A percentile compares a stretch with the other conserved stretches of the same genome.
Evolutionary conservation across 768 basidiomycete species (phyloP).

Genomic region (Leccinum imitatum): DNA sequence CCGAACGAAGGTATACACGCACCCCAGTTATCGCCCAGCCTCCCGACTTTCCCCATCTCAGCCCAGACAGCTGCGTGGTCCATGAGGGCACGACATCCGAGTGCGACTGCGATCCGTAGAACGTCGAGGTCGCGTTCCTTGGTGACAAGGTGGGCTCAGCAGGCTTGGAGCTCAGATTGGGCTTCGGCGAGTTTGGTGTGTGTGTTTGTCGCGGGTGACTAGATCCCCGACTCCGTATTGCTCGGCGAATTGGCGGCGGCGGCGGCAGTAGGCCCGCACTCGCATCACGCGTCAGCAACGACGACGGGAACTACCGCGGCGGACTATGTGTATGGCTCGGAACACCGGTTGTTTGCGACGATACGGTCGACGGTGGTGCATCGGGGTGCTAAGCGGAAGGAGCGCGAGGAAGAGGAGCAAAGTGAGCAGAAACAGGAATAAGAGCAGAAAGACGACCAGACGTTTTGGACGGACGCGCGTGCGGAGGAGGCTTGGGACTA

Average conservation of each 20-base stretch:
- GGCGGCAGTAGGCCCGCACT: not conserved
- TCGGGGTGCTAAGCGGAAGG: conserved; percentile 18
- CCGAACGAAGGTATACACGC: no score
- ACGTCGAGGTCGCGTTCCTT: no score
- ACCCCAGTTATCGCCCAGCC: no score
- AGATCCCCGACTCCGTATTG: no score
- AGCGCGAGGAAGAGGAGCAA: conserved; percentile 15
- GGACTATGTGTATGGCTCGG: conserved; percentile 16
- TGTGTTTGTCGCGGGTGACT: no score
- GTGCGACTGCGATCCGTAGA: no score
- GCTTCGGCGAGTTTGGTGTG: no score
- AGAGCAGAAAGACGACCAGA: conserved; percentile 13
- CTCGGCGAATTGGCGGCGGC: not conserved
- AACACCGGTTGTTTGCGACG: conserved; percentile 32
- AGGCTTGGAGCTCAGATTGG: no score
- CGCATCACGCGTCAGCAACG: not conserved
- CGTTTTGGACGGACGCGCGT: conserved; percentile 50
- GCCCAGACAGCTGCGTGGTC: no score
- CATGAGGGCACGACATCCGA: no score
- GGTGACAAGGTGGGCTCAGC: no score
- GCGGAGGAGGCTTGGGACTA: conserved; percentile 64
- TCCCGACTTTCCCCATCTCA: no score
- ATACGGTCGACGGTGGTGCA: conserved; percentile 39
- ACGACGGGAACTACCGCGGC: not conserved
- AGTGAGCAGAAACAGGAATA: not conserved